These are phyloP conservation scores for Phytophthora uliginosa DNA, from an alignment of 352 stramenopile species.

Conservation along the genomic window DNA sequence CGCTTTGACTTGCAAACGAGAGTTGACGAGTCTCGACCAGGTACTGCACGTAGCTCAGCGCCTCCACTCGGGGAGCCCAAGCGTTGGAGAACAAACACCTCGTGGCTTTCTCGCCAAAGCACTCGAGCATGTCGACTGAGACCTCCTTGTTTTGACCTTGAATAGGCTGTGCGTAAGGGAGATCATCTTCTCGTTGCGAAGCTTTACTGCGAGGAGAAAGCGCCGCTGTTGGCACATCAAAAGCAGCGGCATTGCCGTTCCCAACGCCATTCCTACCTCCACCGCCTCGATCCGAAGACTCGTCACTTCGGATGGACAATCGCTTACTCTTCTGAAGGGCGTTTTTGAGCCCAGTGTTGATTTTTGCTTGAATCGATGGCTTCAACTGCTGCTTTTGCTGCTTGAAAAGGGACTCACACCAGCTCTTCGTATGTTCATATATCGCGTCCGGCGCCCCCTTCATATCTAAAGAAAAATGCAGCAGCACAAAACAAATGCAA, in stretches of 20 bases:
- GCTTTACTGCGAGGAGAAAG: conserved; percentile 61
- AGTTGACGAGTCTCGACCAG: conserved; percentile 68
- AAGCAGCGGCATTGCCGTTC: conserved; percentile 7
- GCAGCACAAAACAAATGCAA: not conserved
- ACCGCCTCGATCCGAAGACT: conserved; percentile 12
- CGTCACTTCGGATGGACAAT: conserved; percentile 33
- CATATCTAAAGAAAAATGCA: conserved; percentile 47
- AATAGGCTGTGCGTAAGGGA: conserved; percentile 84
- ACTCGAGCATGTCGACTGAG: conserved; percentile 49
- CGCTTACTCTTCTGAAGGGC: conserved; percentile 77
- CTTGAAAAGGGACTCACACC: conserved; percentile 79
- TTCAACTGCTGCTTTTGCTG: conserved; percentile 77
- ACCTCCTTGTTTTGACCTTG: conserved; percentile 68
- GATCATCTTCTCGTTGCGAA: conserved; percentile 73
- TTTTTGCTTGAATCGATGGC: conserved; percentile 82
- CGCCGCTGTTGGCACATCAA: conserved; percentile 31
- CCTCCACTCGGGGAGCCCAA: conserved; percentile 85
- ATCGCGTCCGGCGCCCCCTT: conserved; percentile 65
- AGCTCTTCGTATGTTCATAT: conserved; percentile 82
- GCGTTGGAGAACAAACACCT: conserved; percentile 85
- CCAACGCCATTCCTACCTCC: conserved; percentile 2
- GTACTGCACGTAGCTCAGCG: conserved; percentile 79
- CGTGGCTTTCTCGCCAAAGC: conserved; percentile 81
- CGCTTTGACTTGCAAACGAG: conserved; percentile 43
- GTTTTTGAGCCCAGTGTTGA: conserved; percentile 83